These are phyloP conservation scores for Penicillium sp. DNA, from an alignment of 2,329 filamentous ascomycete species.

Conservation along the genomic window DNA sequence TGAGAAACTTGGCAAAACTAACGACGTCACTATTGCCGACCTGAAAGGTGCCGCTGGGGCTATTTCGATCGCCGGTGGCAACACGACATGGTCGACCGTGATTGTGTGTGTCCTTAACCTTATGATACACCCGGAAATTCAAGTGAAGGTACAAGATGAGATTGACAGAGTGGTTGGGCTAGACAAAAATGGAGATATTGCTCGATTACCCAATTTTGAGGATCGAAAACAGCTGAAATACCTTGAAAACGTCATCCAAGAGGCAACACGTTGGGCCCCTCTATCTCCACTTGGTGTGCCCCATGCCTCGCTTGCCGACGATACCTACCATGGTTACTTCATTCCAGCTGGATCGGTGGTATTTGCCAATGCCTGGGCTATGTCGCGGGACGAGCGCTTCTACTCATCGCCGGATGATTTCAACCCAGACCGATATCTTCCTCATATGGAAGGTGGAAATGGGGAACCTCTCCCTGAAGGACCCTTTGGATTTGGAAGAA, in stretches of 20 bases:
- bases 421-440: neutral
- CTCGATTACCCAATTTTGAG: neutral
- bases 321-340: neutral
- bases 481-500: conserved; percentile 3
- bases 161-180: neutral
- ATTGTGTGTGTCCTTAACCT: conserved; percentile 1
- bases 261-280: conserved; percentile 1
- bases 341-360: neutral
- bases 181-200: neutral
- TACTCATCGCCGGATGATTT: conserved; percentile 1
- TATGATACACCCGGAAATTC: neutral
- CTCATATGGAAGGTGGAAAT: neutral
- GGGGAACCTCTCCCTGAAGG: neutral
- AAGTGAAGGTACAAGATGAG: neutral
- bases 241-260: conserved; percentile 1
- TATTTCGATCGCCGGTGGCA: neutral
- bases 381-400: neutral
- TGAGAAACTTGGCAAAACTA: neutral
- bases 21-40: neutral
- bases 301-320: neutral
- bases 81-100: neutral
- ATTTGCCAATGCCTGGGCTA: conserved; percentile 1
- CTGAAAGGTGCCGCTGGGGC: neutral
- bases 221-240: neutral
- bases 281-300: neutral